Evolutionary conservation across 177 flowering plant species (phyloP).

Genomic region (Vitis hybrid): DNA sequence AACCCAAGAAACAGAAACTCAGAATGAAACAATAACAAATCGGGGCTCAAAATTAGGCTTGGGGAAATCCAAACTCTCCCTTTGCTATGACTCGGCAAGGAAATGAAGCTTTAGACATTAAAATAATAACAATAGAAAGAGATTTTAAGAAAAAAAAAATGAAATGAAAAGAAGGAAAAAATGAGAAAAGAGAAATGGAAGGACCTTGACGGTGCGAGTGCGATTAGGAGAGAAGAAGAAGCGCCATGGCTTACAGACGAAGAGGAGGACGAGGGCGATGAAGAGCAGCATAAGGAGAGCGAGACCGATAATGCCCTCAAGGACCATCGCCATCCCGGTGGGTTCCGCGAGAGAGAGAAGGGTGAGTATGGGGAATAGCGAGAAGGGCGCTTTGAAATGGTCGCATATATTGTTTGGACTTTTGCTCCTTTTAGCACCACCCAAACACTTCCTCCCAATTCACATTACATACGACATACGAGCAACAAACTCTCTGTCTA

Average conservation of each 20-base stretch:
- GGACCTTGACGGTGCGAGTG: slow-evolving; percentile 53
- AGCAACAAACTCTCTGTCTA: too few species aligned
- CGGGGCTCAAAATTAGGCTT: too few species aligned
- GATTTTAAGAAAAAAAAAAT: background rate
- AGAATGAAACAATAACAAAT: too few species aligned
- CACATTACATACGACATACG: too few species aligned
- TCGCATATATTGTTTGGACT: slow-evolving; percentile 29
- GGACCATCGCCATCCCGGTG: slow-evolving; percentile 51
- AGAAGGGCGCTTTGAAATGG: slow-evolving; percentile 67
- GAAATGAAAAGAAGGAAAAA: background rate
- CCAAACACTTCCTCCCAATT: too few species aligned
- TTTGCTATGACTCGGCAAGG: background rate
- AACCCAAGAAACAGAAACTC: too few species aligned
- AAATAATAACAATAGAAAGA: too few species aligned
- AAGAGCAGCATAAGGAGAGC: slow-evolving; percentile 55
- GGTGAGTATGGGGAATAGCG: slow-evolving; percentile 34
- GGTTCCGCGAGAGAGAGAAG: slow-evolving; percentile 24
- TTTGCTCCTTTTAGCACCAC: too few species aligned
- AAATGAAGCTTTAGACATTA: too few species aligned
- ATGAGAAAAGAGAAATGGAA: background rate
- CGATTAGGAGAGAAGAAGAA: slow-evolving; percentile 40
- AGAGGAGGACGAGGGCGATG: slow-evolving; percentile 49
- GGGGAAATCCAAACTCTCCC: too few species aligned
- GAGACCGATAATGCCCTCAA: slow-evolving; percentile 42
- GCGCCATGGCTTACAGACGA: slow-evolving; percentile 86